Evolutionary conservation across 768 basidiomycete species (phyloP).

Genomic region (Boletus barrowsii): DNA sequence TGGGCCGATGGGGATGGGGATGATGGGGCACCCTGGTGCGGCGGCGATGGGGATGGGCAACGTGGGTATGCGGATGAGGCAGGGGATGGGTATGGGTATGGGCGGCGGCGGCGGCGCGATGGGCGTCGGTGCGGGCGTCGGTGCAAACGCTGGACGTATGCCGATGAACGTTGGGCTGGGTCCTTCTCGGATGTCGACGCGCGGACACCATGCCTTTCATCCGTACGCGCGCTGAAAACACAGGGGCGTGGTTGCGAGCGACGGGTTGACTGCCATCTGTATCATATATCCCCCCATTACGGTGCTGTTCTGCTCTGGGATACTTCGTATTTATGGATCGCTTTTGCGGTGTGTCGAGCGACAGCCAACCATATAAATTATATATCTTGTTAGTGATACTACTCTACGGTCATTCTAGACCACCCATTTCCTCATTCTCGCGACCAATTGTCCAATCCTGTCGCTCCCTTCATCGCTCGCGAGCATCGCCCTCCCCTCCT

Average conservation of each 20-base stretch:
- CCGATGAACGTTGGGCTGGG: slow-evolving; percentile 42
- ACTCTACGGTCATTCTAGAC: background rate
- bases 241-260: no score
- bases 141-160: slow-evolving; percentile 37
- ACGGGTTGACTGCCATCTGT: slow-evolving; percentile 16
- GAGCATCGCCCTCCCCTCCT: slow-evolving; percentile 28
- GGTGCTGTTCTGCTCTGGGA: slow-evolving; percentile 8
- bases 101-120: slow-evolving; percentile 31
- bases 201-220: slow-evolving; percentile 62
- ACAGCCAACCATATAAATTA: background rate
- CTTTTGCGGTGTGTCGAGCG: background rate
- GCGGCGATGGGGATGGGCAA: slow-evolving; percentile 18
- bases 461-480: slow-evolving; percentile 20
- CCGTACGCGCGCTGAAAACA: slow-evolving; percentile 52
- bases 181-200: slow-evolving; percentile 46
- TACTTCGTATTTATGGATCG: slow-evolving; percentile 12
- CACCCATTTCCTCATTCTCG: slow-evolving; percentile 34
- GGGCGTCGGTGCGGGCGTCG: slow-evolving; percentile 32
- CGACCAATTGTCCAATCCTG: slow-evolving; percentile 18
- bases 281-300: slow-evolving; percentile 26
- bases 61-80: slow-evolving; percentile 37
- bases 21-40: slow-evolving; percentile 28
- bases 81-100: slow-evolving; percentile 40
- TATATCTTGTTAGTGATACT: no score
- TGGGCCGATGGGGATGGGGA: slow-evolving; percentile 38